Percentiles rank a stretch among this genome's conserved stretches.
Conservation (phyloP, 441 rosid species). For the Omphalea diandra region DNA sequence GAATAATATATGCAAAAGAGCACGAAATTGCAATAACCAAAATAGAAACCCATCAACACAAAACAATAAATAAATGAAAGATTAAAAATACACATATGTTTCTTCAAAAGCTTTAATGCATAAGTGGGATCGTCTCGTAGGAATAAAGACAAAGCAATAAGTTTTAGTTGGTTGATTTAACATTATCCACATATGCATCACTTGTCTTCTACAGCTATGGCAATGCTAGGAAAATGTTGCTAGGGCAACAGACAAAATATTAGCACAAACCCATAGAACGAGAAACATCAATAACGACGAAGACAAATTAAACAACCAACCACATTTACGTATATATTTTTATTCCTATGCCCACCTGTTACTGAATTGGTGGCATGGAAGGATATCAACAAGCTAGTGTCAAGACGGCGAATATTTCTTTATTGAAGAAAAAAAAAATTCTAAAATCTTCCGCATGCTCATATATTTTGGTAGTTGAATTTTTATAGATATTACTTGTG, state of each 20-base stretch:
- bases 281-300: background rate
- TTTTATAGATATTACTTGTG: background rate
- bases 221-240: slow-evolving; percentile 8
- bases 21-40: background rate
- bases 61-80: background rate
- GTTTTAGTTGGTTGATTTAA: too few species aligned
- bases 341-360: too few species aligned
- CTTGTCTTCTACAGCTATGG: slow-evolving; percentile 15
- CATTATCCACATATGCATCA: background rate
- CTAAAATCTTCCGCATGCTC: too few species aligned
- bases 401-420: too few species aligned
- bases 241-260: background rate
- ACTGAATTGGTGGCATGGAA: too few species aligned
- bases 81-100: too few species aligned
- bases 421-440: too few species aligned
- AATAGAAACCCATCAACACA: background rate
- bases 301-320: background rate
- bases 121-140: background rate
- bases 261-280: background rate
- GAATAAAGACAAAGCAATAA: background rate
- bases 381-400: too few species aligned
- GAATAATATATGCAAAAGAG: too few species aligned
- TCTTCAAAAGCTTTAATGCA: too few species aligned
- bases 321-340: too few species aligned
- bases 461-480: too few species aligned